phyloP scores from a whole-genome alignment of 805 yeast genomes.

The Pichia thaimueangensis region DNA sequence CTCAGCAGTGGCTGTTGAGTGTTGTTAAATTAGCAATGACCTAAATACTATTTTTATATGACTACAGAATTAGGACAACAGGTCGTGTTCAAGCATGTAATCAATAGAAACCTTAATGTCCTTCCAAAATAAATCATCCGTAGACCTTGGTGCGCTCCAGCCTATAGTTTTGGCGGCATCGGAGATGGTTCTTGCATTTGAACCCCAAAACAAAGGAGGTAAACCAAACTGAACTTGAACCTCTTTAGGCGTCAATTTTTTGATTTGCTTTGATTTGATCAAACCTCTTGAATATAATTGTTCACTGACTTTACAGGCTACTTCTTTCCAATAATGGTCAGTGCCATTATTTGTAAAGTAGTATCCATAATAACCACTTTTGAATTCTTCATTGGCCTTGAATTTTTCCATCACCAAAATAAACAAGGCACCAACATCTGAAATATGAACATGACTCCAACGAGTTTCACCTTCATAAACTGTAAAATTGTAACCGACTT shows the following conservation, averaged over 20 bases:
- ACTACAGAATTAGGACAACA: no score
- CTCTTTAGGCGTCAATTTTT: neutral
- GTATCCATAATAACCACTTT: conserved; percentile 1
- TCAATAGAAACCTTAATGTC: conserved; percentile 1
- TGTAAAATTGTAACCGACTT: conserved; percentile 1
- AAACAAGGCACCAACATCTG: conserved; percentile 1
- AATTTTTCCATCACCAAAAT: neutral
- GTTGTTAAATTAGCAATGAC: no score
- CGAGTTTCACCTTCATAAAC: conserved; percentile 5
- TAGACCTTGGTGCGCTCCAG: neutral
- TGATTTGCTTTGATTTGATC: neutral
- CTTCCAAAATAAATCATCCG: neutral
- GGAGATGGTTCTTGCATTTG: neutral
- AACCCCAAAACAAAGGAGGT: conserved; percentile 4
- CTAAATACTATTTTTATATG: no score
- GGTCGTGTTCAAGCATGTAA: neutral
- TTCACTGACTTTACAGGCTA: neutral
- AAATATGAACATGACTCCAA: conserved; percentile 4
- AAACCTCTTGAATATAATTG: neutral
- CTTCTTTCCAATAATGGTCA: neutral
- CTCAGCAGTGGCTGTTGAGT: no score
- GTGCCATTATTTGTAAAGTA: conserved; percentile 2
- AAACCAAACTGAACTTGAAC: neutral
- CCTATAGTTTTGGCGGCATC: neutral
- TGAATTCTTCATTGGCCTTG: neutral